Conservation (phyloP, 768 basidiomycete species). For the Chalciporus pseudorubinellus region DNA sequence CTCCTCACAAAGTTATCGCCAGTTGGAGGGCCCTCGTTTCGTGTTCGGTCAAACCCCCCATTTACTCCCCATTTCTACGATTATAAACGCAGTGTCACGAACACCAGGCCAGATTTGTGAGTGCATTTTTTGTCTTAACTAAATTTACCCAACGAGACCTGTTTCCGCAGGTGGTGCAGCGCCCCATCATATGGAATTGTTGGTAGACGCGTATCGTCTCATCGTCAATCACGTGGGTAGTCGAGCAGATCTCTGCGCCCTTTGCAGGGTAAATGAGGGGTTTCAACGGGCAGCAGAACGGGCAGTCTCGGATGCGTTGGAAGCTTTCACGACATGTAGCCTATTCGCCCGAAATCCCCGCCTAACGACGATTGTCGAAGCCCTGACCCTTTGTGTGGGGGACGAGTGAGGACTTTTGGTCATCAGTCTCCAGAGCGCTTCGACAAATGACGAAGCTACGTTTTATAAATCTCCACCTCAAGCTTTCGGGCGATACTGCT, state of each 20-base stretch:
- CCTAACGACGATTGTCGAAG: slow-evolving; percentile 50
- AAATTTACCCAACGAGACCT: not conserved
- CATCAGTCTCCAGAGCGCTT: slow-evolving; percentile 47
- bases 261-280: slow-evolving; percentile 56
- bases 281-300: slow-evolving; percentile 56
- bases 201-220: slow-evolving; percentile 56
- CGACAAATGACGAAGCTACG: slow-evolving; percentile 45
- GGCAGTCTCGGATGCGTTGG: slow-evolving; percentile 41
- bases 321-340: slow-evolving; percentile 44
- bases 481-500: slow-evolving; percentile 23
- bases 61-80: not conserved
- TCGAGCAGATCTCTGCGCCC: slow-evolving; percentile 51
- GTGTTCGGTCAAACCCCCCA: not conserved
- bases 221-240: slow-evolving; percentile 52
- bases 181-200: slow-evolving; percentile 51
- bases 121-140: not conserved
- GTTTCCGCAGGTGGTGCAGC: slow-evolving; percentile 34
- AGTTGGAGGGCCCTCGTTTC: not conserved
- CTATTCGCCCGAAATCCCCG: slow-evolving; percentile 46
- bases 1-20: not conserved
- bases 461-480: slow-evolving; percentile 49
- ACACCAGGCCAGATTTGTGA: slow-evolving; percentile 8
- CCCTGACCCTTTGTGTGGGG: slow-evolving; percentile 47
- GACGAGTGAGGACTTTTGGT: slow-evolving; percentile 47
- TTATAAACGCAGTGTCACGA: not conserved